Base-by-base conservation (phyloP, 139 green algal genomes). In the Chlamydomonas asymmetrica region DNA sequence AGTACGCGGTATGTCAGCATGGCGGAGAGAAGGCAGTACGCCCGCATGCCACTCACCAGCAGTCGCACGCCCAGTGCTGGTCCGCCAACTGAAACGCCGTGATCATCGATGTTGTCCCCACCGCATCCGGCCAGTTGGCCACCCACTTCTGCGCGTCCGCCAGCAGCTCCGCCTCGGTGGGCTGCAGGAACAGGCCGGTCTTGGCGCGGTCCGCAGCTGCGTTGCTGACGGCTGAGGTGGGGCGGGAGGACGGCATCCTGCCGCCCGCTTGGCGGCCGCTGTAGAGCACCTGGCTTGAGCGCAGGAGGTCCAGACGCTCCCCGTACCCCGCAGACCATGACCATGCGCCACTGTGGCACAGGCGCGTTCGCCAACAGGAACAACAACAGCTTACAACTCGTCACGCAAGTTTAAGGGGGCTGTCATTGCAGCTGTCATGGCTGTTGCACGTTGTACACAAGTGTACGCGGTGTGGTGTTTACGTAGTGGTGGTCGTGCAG, bases 91-190 rank as follows among this genome's bases (percentile, higher is more conserved):
- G 31, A 35, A 85, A 85, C 16, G 71, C 66, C 23, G 52, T 40
- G 22, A 81, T 34, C 75, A 86, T 48, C 34, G 32, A 52, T 32
- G 81, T 86, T 40, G 59, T 76, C 31, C 83, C 83, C 32, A 74
- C 79, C 2, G 88, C 87, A 9, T 88, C 87, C 5, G 87, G 88
- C 88, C 88, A 93, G 70, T 83, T 83, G 35, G 80, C 73, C 35
- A 93, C 85, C 88, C 88, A 93, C 20, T 73, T 66, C 35, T 69
- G 78, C 20, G 88, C 88, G 43, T 91, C 85, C 3, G 49, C 38
- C 10, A 92, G 66, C 35, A 84, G 62, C 43, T 88, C 85, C 25
- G 75, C 67, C 61, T 81, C 57, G 0, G 71, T 78, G 34, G 85
- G 85, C 80, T 85, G 80, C 49, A 88, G 80, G 22, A 34, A 5